Percentiles rank a stretch among this genome's conserved stretches.
Conservation (phyloP, 2,329 filamentous ascomycete species). For the Exophiala xenobiotica region DNA sequence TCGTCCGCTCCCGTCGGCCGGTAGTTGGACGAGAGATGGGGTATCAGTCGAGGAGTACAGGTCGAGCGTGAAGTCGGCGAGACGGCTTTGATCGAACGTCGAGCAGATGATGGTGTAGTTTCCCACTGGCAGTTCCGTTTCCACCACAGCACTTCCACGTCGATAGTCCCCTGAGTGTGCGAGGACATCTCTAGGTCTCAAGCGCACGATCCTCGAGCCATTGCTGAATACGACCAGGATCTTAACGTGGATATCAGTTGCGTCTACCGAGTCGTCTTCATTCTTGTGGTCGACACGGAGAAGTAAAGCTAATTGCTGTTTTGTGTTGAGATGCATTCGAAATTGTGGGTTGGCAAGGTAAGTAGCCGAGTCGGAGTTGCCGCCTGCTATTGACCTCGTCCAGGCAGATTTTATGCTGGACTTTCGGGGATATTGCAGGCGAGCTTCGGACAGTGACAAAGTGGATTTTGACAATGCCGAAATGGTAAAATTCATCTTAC, state of each 20-base stretch:
- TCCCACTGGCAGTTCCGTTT: conserved; percentile 65
- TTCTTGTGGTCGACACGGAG: conserved; percentile 38
- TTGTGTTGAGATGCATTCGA: conserved; percentile 56
- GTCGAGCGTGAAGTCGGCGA: conserved; percentile 70
- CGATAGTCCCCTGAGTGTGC: conserved; percentile 86
- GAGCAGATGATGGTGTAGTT: conserved; percentile 54
- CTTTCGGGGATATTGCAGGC: conserved; percentile 59
- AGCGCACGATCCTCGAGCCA: conserved; percentile 62
- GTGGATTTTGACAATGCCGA: conserved; percentile 71
- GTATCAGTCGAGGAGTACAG: conserved; percentile 56
- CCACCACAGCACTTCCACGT: conserved; percentile 71
- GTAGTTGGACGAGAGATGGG: conserved; percentile 51
- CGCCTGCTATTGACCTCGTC: conserved; percentile 78
- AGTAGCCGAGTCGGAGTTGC: conserved; percentile 71
- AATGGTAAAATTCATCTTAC: conserved; percentile 79
- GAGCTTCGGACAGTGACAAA: conserved; percentile 62
- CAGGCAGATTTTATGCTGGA: conserved; percentile 66
- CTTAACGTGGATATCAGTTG: conserved; percentile 83
- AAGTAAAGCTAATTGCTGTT: conserved; percentile 24
- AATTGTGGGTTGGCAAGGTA: conserved; percentile 92
- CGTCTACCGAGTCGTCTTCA: conserved; percentile 43
- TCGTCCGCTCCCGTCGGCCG: conserved; percentile 72
- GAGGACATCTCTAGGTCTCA: conserved; percentile 73
- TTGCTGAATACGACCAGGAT: conserved; percentile 64
- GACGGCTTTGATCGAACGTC: conserved; percentile 43